phyloP scores from a whole-genome alignment of 1,139 yeast species.

The Blastobotrys raffinosifermentans region DNA sequence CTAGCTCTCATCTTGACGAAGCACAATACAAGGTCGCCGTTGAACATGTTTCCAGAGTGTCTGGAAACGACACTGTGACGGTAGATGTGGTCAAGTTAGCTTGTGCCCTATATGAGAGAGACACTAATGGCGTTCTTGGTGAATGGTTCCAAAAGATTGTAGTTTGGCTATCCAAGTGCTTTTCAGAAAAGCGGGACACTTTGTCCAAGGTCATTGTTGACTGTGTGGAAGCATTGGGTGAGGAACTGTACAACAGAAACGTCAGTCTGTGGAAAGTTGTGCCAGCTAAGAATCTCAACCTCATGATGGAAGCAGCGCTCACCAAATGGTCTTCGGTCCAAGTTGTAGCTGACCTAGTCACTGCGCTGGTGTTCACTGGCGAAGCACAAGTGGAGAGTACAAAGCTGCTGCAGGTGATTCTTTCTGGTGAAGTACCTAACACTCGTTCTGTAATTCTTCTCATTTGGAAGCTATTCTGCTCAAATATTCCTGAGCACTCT shows the following conservation, averaged over 20 bases:
- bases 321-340: conserved; percentile 44
- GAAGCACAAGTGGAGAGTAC: conserved; percentile 41
- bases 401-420: conserved; percentile 58
- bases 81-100: conserved; percentile 9
- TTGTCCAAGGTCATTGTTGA: conserved; percentile 1
- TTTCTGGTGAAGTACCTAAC: conserved; percentile 35
- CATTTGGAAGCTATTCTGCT: conserved; percentile 25
- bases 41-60: too few relatives aligned
- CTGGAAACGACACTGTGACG: too few relatives aligned
- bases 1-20: too few relatives aligned
- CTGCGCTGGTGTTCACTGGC: conserved; percentile 37
- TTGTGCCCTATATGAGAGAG: conserved; percentile 1
- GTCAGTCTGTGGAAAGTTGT: conserved; percentile 42
- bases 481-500: conserved; percentile 46
- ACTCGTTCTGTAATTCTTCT: conserved; percentile 11
- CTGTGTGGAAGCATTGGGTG: conserved; percentile 14
- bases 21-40: too few relatives aligned
- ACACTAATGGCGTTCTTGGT: background rate
- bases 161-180: background rate
- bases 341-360: conserved; percentile 41
- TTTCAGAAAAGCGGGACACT: background rate
- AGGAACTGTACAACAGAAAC: conserved; percentile 6
- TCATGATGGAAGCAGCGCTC: conserved; percentile 64
- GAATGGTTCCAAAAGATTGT: conserved; percentile 3
- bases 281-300: conserved; percentile 47